phyloP scores from a whole-genome alignment of 2,329 filamentous ascomycete species.

The Colletotrichum eleusines region DNA sequence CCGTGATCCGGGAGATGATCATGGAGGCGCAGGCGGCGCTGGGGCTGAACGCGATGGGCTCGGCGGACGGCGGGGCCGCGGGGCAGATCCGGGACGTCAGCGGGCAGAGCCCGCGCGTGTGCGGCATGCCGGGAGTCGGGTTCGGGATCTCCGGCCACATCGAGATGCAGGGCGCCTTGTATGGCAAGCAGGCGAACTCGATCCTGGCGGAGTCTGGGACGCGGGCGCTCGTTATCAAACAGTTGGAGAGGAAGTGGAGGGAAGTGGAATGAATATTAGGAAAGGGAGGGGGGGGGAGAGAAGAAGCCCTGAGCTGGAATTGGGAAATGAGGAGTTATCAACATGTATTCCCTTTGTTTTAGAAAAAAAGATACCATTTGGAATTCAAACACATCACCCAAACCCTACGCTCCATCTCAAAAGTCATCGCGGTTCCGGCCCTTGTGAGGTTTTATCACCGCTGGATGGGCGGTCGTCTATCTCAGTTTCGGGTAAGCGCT shows the following conservation, averaged over 20 bases:
- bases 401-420: not conserved
- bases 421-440: not conserved
- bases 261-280: constrained; percentile 48
- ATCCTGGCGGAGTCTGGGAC: constrained; percentile 38
- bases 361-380: constrained; percentile 38
- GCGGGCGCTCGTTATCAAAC: constrained; percentile 42
- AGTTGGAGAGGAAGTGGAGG: constrained; percentile 52
- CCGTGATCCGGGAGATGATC: constrained; percentile 46
- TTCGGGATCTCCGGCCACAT: constrained; percentile 50
- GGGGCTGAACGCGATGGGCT: constrained; percentile 46
- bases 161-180: constrained; percentile 48
- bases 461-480: not conserved
- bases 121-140: constrained; percentile 41
- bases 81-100: constrained; percentile 43
- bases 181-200: constrained; percentile 48
- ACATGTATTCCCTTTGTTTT: no score
- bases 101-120: constrained; percentile 6
- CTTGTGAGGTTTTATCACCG: no score
- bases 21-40: constrained; percentile 45
- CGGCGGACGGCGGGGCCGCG: constrained; percentile 45
- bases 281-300: no score
- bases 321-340: not conserved
- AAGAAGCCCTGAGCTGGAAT: not conserved
- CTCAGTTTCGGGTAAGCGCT: constrained; percentile 31
- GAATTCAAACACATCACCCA: constrained; percentile 1